phyloP scores from a whole-genome alignment of 805 yeast genomes.

The Candida koratica region DNA sequence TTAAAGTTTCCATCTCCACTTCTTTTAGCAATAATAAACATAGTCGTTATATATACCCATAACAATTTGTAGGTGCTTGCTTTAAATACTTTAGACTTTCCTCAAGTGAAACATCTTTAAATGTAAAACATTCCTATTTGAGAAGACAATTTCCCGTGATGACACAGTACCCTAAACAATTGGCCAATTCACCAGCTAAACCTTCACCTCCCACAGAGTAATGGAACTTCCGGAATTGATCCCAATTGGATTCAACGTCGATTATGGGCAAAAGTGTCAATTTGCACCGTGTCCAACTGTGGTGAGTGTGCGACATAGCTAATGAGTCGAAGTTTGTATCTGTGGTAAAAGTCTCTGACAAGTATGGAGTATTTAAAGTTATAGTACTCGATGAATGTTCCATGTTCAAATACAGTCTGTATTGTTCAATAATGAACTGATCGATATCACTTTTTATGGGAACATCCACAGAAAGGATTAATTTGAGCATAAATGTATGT shows the following conservation, averaged over 20 bases:
- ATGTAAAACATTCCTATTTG: too few relatives aligned
- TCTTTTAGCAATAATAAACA: too few relatives aligned
- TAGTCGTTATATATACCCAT: too few relatives aligned
- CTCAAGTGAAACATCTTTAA: too few relatives aligned
- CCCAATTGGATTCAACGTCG: slow-evolving; percentile 28
- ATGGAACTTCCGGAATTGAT: slow-evolving; percentile 29
- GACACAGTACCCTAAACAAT: slow-evolving; percentile 29
- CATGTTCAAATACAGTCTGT: slow-evolving; percentile 8
- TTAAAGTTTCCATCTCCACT: neutral
- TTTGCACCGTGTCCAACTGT: slow-evolving; percentile 36
- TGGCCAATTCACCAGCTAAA: slow-evolving; percentile 17
- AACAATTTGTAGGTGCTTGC: too few relatives aligned
- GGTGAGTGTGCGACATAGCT: slow-evolving; percentile 27
- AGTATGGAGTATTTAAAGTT: slow-evolving; percentile 27
- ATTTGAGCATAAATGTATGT: slow-evolving; percentile 18
- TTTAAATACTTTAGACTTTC: too few relatives aligned
- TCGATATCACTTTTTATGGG: slow-evolving; percentile 15
- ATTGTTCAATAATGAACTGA: slow-evolving; percentile 14
- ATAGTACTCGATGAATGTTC: slow-evolving; percentile 19
- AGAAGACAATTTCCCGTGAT: slow-evolving; percentile 30
- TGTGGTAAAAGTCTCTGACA: slow-evolving; percentile 30
- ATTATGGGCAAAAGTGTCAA: slow-evolving; percentile 35
- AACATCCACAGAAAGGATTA: slow-evolving; percentile 12
- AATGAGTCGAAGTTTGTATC: slow-evolving; percentile 17
- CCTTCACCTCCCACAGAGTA: slow-evolving; percentile 20